Base-by-base conservation (phyloP, 2,329 filamentous ascomycete species). In the Ophioceras dolichostomum region DNA sequence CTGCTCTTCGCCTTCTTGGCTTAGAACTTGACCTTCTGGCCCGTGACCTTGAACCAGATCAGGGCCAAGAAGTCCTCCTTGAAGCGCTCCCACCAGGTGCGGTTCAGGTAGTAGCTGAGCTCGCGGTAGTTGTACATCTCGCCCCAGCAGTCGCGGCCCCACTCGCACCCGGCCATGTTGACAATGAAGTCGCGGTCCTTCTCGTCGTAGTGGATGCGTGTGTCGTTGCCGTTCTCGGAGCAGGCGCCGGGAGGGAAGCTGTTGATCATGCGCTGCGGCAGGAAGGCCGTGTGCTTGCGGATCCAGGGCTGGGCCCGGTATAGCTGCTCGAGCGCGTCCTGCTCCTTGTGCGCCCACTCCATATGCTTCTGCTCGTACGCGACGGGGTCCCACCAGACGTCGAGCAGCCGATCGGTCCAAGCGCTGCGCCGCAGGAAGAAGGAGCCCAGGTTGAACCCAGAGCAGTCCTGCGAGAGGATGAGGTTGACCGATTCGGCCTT, bases 311-410 rank as follows among this genome's bases (percentile, higher is more conserved):
- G 89, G 39, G 81, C 82, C 40, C 70, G 73, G 62, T 98, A 98
- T 44, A 98, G 69, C 61, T 94, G 83, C 61, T 95, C 88, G 30
- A 98, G 65, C 2, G 88, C 86, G 54, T 96, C 88, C 61, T 98
- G 91, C 58, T 98, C 91, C 57, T 96, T 96, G 67, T 98, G 91
- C 53, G 91, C 88, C 91, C 91, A 98, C 44, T 91, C 76, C 88
- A 95, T 95, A 58, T 98, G 91, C 56, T 87, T 93, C 61, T 98
- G 91, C 61, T 98, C 91, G 58, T 98, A 98, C 40, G 82, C 77
- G 21, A 96, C 88, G 0, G 91, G 91, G 52, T 98, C 91, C 91
- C 91, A 98, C 91, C 91, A 98, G 37, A 94, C 73, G 53, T 98
- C 91, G 26, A 98, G 73, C 14, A 98, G 64, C 4, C 86, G 80